Evolutionary conservation across 2,329 filamentous ascomycete species (phyloP).

Genomic region (Talaromyces atroroseus): DNA sequence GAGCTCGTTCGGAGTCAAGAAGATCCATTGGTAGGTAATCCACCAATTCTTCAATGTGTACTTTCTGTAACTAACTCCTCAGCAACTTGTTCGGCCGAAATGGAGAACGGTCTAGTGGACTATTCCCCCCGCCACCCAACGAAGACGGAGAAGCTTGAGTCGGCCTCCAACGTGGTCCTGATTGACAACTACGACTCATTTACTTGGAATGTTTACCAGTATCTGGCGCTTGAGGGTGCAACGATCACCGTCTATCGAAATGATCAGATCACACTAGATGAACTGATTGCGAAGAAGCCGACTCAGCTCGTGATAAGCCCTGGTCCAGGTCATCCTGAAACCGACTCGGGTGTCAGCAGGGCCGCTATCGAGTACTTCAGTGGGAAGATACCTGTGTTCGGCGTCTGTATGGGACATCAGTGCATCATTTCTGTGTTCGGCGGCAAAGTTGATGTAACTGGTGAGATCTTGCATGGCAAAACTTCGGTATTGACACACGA

Average conservation of each 20-base stretch:
- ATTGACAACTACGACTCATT: slow-evolving; percentile 99
- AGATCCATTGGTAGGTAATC: background rate
- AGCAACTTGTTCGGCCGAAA: slow-evolving; percentile 12
- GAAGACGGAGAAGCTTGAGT: slow-evolving; percentile 65
- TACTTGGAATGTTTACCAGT: slow-evolving; percentile 99
- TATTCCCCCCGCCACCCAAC: slow-evolving; percentile 78
- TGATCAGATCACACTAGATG: slow-evolving; percentile 80
- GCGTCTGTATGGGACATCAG: slow-evolving; percentile 99
- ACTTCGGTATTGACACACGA: slow-evolving; percentile 89
- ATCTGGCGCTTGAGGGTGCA: slow-evolving; percentile 91
- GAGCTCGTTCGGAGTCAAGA: background rate
- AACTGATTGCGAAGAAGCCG: slow-evolving; percentile 75
- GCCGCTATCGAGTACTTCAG: slow-evolving; percentile 86
- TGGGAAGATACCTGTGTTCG: slow-evolving; percentile 89
- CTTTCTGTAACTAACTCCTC: background rate
- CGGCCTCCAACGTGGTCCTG: slow-evolving; percentile 83
- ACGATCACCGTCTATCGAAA: slow-evolving; percentile 86
- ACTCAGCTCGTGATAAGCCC: slow-evolving; percentile 94
- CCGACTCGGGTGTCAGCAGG: slow-evolving; percentile 88
- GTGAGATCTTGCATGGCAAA: slow-evolving; percentile 95
- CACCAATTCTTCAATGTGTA: background rate
- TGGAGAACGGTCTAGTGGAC: slow-evolving; percentile 55
- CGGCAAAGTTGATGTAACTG: slow-evolving; percentile 83
- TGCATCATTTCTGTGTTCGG: slow-evolving; percentile 95
- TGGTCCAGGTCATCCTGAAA: slow-evolving; percentile 85